These are phyloP conservation scores for Kluyveromyces siamensis DNA, from an alignment of 805 yeast genomes.

Conservation along the genomic window DNA sequence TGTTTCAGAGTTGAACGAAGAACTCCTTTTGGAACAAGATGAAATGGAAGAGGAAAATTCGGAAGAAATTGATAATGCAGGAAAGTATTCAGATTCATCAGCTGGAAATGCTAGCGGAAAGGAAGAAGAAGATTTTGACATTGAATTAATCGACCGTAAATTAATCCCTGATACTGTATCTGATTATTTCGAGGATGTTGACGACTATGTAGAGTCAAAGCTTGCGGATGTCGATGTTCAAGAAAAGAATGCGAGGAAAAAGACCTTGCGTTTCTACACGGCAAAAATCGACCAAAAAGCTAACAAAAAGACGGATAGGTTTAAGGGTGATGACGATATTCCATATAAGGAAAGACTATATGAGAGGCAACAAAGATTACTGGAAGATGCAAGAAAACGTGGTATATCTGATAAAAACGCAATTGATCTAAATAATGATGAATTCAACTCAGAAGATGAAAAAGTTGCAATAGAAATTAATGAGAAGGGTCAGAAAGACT, in stretches of 20 bases:
- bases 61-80: conserved; percentile 19
- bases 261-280: conserved; percentile 87
- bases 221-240: conserved; percentile 78
- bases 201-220: conserved; percentile 61
- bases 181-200: conserved; percentile 15
- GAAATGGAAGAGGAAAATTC: conserved; percentile 11
- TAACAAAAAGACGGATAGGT: conserved; percentile 48
- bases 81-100: conserved; percentile 15
- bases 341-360: conserved; percentile 86
- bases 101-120: conserved; percentile 18
- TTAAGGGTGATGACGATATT: conserved; percentile 78
- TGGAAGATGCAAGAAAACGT: conserved; percentile 82
- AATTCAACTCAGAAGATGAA: conserved; percentile 41
- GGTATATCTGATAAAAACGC: conserved; percentile 54
- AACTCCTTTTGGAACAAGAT: conserved; percentile 10
- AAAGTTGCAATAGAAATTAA: conserved; percentile 33
- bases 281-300: conserved; percentile 88
- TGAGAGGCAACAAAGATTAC: conserved; percentile 80
- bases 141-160: conserved; percentile 36
- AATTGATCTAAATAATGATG: conserved; percentile 47
- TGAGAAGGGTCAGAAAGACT: conserved; percentile 42
- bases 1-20: conserved; percentile 12
- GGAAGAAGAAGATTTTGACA: conserved; percentile 34
- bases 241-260: conserved; percentile 73
- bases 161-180: background rate